These are phyloP conservation scores for Globisporangium lucens DNA, from an alignment of 352 stramenopile genomes.

Conservation along the genomic window DNA sequence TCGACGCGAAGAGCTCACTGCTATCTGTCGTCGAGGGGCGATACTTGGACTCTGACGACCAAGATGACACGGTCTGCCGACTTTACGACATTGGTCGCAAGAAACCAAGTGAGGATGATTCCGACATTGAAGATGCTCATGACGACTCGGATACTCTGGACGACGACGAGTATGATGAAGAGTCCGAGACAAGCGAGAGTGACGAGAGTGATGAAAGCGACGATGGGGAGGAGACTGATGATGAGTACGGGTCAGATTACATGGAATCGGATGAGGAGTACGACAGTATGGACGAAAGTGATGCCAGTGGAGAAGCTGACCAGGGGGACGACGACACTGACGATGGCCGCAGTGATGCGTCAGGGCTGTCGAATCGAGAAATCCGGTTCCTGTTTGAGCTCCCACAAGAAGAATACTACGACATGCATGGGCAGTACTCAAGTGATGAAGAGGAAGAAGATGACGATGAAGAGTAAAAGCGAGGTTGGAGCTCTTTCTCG, in stretches of 20 bases:
- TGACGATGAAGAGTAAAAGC: conserved; percentile 28
- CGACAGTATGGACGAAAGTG: conserved; percentile 30
- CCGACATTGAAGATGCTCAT: conserved; percentile 75
- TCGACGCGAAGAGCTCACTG: conserved; percentile 65
- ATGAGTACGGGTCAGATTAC: conserved; percentile 40
- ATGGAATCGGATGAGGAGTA: conserved; percentile 31
- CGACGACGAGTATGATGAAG: conserved; percentile 78
- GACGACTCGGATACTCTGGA: conserved; percentile 70
- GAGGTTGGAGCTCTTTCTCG: background rate
- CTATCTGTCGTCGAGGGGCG: conserved; percentile 73
- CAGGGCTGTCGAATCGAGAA: conserved; percentile 45
- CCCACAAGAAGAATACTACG: conserved; percentile 67
- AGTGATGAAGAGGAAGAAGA: conserved; percentile 72
- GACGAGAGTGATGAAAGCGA: conserved; percentile 43
- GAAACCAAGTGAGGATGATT: conserved; percentile 83
- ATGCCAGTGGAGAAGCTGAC: conserved; percentile 20
- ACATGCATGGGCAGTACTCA: conserved; percentile 73
- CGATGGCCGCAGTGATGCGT: conserved; percentile 23
- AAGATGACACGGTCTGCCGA: conserved; percentile 79
- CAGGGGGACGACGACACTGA: conserved; percentile 27
- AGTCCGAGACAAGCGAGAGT: conserved; percentile 42
- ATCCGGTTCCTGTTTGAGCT: conserved; percentile 72
- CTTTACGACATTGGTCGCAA: conserved; percentile 88
- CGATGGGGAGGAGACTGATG: conserved; percentile 35
- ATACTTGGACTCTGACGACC: conserved; percentile 56